phyloP scores from a whole-genome alignment of 2,329 filamentous ascomycete species.

The Fusarium nelsonii region DNA sequence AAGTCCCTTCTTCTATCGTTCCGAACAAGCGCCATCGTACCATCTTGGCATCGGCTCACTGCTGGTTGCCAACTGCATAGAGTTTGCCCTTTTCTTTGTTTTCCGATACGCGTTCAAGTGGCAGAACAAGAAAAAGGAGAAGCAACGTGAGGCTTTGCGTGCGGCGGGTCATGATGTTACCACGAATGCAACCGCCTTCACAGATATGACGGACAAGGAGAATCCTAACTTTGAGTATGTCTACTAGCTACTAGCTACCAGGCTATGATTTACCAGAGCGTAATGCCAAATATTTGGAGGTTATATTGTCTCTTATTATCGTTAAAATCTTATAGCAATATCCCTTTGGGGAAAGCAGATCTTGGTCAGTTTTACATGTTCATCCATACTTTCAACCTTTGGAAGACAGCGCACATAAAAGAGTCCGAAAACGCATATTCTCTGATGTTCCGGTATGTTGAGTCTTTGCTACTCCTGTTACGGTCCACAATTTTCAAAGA shows the following conservation, averaged over 20 bases:
- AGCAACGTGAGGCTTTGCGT: conserved; percentile 49
- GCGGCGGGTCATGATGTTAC: conserved; percentile 43
- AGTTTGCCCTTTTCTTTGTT: conserved; percentile 55
- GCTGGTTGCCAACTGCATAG: conserved; percentile 57
- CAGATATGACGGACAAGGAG: conserved; percentile 58
- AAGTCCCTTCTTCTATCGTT: conserved; percentile 72
- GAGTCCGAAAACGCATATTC: too few relatives aligned
- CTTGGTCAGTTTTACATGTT: too few relatives aligned
- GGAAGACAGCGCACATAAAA: too few relatives aligned
- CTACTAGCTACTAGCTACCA: conserved; percentile 46
- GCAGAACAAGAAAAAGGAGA: conserved; percentile 57
- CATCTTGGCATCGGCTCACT: conserved; percentile 57
- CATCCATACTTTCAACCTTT: too few relatives aligned
- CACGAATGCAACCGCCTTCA: conserved; percentile 56
- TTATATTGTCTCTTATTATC: too few relatives aligned
- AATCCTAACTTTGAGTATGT: conserved; percentile 59
- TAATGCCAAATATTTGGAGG: neutral
- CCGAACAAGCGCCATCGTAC: conserved; percentile 61
- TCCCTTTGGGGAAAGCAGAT: too few relatives aligned
- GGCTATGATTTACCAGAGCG: neutral
- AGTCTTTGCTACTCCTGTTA: too few relatives aligned
- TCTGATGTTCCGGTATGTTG: too few relatives aligned
- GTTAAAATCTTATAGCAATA: too few relatives aligned
- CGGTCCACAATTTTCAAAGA: neutral
- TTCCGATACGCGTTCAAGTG: conserved; percentile 55